Percentiles rank a stretch among this genome's conserved stretches.
These are phyloP conservation scores for Nematodospora anomalae DNA, from an alignment of 1,139 yeast species.

Conservation along the genomic window DNA sequence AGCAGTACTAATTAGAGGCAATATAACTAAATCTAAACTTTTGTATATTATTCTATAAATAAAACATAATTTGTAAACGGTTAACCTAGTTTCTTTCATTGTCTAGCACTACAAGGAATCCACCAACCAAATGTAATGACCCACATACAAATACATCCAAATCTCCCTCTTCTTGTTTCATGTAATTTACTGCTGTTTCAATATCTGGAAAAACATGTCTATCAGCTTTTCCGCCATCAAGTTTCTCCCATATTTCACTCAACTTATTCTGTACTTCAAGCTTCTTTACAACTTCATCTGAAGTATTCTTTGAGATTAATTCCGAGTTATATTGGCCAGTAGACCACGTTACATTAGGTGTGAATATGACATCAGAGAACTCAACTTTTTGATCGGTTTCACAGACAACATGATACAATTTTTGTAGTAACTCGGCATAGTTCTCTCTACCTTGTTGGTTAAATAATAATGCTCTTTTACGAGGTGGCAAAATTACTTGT, in stretches of 20 bases:
- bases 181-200: constrained; percentile 66
- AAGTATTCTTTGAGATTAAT: constrained; percentile 79
- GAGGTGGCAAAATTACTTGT: constrained; percentile 16
- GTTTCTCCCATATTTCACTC: constrained; percentile 64
- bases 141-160: constrained; percentile 91
- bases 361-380: constrained; percentile 79
- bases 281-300: constrained; percentile 72
- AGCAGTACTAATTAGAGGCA: constrained; percentile 13
- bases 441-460: constrained; percentile 91
- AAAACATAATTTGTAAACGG: too few relatives aligned
- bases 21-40: not conserved
- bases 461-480: constrained; percentile 59
- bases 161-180: constrained; percentile 35
- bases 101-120: constrained; percentile 84
- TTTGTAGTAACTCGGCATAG: constrained; percentile 61
- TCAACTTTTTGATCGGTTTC: constrained; percentile 24
- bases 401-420: constrained; percentile 46
- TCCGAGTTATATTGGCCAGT: constrained; percentile 80
- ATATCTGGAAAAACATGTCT: constrained; percentile 66
- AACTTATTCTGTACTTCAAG: constrained; percentile 79
- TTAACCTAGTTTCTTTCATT: too few relatives aligned
- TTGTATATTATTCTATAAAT: constrained; percentile 12
- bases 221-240: constrained; percentile 39
- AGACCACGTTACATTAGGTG: constrained; percentile 91
- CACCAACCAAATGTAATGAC: constrained; percentile 91